These are phyloP conservation scores for Aspergillus intermedius DNA, from an alignment of 2,329 filamentous ascomycete genomes.

Conservation along the genomic window DNA sequence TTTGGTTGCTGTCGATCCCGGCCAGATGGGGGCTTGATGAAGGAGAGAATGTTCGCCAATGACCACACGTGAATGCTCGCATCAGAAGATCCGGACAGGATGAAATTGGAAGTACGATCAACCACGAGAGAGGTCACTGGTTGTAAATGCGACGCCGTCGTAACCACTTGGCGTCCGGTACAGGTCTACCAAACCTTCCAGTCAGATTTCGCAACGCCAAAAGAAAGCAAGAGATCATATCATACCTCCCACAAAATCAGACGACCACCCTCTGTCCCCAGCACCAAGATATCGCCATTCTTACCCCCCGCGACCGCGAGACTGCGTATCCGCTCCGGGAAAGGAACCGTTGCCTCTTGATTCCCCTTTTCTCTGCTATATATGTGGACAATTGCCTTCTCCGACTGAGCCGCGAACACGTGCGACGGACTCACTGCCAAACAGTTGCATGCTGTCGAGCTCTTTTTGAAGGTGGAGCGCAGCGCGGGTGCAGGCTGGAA, in stretches of 20 bases:
- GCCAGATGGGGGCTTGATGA: slow-evolving; percentile 41
- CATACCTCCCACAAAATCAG: slow-evolving; percentile 88
- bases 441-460: slow-evolving; percentile 69
- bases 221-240: slow-evolving; percentile 10
- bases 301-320: slow-evolving; percentile 63
- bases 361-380: slow-evolving; percentile 78
- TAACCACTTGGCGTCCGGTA: slow-evolving; percentile 41
- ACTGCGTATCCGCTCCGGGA: slow-evolving; percentile 78
- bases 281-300: slow-evolving; percentile 55
- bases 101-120: slow-evolving; percentile 54
- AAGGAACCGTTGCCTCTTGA: slow-evolving; percentile 81
- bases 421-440: slow-evolving; percentile 75
- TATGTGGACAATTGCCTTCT: slow-evolving; percentile 88
- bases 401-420: slow-evolving; percentile 83
- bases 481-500: slow-evolving; percentile 71
- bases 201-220: background rate
- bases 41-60: slow-evolving; percentile 64
- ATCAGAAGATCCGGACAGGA: slow-evolving; percentile 52
- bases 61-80: slow-evolving; percentile 92
- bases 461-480: slow-evolving; percentile 82
- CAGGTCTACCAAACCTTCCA: slow-evolving; percentile 25
- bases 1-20: slow-evolving; percentile 39
- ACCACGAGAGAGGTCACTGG: slow-evolving; percentile 66
- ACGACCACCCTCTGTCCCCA: slow-evolving; percentile 80
- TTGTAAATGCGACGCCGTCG: slow-evolving; percentile 37